These are phyloP conservation scores for Pichia manshurica DNA, from an alignment of 805 yeast genomes.

Conservation along the genomic window DNA sequence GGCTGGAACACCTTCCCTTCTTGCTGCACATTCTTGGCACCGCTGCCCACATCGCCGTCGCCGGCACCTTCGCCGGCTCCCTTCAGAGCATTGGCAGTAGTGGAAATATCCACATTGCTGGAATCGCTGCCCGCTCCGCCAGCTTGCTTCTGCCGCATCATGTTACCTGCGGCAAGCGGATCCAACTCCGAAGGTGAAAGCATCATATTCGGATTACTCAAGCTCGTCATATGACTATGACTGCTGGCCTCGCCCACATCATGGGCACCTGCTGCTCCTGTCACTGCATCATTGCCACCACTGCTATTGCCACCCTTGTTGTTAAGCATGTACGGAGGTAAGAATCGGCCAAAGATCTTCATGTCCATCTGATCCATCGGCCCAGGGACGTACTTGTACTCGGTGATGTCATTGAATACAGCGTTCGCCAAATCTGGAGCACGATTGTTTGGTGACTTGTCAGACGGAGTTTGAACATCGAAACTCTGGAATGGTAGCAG, in stretches of 20 bases:
- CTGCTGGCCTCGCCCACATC: background rate
- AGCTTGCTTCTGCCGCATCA: background rate
- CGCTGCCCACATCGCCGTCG: background rate
- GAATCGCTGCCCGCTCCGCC: background rate
- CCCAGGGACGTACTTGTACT: conserved; percentile 59
- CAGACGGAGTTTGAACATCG: background rate
- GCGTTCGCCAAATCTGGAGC: background rate
- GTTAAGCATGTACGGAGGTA: conserved; percentile 77
- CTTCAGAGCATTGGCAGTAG: too few species aligned
- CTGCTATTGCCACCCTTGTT: conserved; percentile 1
- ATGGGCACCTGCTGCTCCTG: background rate
- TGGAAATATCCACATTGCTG: background rate
- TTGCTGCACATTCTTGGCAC: background rate
- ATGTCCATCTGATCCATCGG: conserved; percentile 81
- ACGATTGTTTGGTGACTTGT: background rate
- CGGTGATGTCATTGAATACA: conserved; percentile 9
- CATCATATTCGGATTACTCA: too few species aligned
- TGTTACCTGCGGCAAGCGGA: background rate
- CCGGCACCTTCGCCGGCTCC: too few species aligned
- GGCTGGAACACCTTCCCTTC: conserved; percentile 5
- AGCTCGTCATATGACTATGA: too few species aligned
- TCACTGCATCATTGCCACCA: background rate
- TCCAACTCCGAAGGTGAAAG: too few species aligned
- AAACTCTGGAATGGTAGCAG: background rate
- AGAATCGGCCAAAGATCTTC: conserved; percentile 74